phyloP scores from a whole-genome alignment of 2,329 filamentous ascomycete genomes.

The Curvularia spicifera region DNA sequence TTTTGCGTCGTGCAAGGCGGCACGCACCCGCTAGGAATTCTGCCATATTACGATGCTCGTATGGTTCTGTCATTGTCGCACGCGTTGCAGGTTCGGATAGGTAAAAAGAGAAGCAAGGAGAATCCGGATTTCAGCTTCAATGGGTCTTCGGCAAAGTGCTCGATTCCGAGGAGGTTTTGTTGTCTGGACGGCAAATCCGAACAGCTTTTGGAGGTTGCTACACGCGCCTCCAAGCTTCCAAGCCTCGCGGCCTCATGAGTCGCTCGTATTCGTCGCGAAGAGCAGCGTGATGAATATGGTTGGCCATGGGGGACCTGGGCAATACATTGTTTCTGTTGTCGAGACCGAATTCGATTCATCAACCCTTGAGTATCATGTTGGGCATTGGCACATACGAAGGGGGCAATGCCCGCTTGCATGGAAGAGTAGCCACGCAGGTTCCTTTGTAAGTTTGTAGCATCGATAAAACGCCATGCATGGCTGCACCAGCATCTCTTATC shows the following conservation, averaged over 20 bases:
- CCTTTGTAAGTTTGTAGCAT: background rate
- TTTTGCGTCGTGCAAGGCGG: conserved; percentile 7
- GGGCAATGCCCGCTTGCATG: background rate
- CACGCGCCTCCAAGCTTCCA: background rate
- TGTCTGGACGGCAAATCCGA: background rate
- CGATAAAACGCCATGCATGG: background rate
- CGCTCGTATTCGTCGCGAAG: background rate
- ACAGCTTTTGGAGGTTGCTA: background rate
- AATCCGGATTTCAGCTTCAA: background rate
- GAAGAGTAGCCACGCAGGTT: background rate
- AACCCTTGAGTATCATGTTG: background rate
- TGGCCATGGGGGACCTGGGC: background rate
- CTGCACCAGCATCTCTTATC: background rate
- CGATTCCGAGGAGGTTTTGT: background rate
- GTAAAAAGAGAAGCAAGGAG: too few species aligned
- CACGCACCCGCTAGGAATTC: conserved; percentile 13
- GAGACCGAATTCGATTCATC: background rate
- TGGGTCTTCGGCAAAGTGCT: background rate
- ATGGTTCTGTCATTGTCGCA: background rate
- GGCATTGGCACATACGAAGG: background rate
- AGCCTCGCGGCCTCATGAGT: background rate
- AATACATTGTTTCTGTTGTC: background rate
- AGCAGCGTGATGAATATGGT: background rate
- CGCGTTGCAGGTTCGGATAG: background rate
- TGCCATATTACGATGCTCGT: conserved; percentile 25